These are phyloP conservation scores for Phlyctochytrium planicorne DNA, from an alignment of 192 early-diverging fungal genomes.

Conservation along the genomic window DNA sequence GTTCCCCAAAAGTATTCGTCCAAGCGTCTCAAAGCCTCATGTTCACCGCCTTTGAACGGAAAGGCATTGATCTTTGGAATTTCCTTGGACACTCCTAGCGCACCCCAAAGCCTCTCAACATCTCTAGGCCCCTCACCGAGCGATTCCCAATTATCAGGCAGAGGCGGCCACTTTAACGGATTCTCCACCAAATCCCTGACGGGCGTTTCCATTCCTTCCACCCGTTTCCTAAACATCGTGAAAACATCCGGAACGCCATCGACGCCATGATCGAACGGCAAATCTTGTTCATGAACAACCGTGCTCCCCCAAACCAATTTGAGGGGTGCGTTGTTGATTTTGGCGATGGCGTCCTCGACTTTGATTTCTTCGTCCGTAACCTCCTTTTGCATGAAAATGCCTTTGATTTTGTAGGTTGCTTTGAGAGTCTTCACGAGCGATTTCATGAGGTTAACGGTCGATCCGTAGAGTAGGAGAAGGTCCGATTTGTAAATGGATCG, in stretches of 20 bases:
- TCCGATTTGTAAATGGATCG: not conserved
- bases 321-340: not conserved
- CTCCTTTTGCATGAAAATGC: not conserved
- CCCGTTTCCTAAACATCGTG: slow-evolving; percentile 31
- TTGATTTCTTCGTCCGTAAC: not conserved
- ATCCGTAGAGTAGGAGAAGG: not conserved
- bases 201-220: slow-evolving; percentile 25
- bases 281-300: not conserved
- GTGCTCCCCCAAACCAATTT: not conserved
- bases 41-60: slow-evolving; percentile 36
- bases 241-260: slow-evolving; percentile 28
- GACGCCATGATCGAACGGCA: not conserved
- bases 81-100: too few species aligned
- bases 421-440: not conserved
- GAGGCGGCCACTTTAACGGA: too few species aligned
- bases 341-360: not conserved
- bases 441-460: not conserved
- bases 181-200: not conserved
- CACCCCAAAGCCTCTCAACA: too few species aligned
- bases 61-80: slow-evolving; percentile 31
- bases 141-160: too few species aligned
- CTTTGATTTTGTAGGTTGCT: not conserved
- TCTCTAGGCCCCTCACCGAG: too few species aligned
- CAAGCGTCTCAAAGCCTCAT: slow-evolving; percentile 19
- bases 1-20: slow-evolving; percentile 32